A percentile compares a stretch with the other conserved stretches of the same genome.
Conservation (phyloP, 2,329 filamentous ascomycete genomes). For the Boeremia exigua region DNA sequence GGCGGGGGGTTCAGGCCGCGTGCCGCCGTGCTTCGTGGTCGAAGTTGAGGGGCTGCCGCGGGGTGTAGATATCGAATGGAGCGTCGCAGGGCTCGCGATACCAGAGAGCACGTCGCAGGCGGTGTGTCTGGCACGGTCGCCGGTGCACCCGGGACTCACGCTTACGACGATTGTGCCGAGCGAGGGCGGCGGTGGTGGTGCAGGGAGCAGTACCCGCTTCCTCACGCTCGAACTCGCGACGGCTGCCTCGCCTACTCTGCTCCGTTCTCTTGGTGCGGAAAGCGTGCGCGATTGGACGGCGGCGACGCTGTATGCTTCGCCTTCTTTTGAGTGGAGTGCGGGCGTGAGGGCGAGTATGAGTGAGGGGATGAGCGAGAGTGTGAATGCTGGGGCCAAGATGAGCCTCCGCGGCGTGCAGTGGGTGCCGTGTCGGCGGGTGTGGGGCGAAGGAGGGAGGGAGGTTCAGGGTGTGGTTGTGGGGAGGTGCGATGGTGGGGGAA, state of each 20-base stretch:
- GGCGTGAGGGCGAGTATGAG: neutral
- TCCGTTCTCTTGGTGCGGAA: constrained; percentile 8
- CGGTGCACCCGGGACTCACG: neutral
- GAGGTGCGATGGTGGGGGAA: constrained; percentile 22
- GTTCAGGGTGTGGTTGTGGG: constrained; percentile 35
- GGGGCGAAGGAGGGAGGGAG: constrained; percentile 34
- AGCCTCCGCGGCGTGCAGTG: constrained; percentile 30
- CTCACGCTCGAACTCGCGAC: constrained; percentile 21
- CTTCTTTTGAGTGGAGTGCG: constrained; percentile 6
- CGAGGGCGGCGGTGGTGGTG: too few relatives aligned
- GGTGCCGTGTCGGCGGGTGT: constrained; percentile 42
- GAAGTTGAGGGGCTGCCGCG: constrained; percentile 81
- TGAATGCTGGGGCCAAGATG: neutral
- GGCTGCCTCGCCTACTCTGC: neutral
- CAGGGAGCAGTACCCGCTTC: constrained; percentile 14
- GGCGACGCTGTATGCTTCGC: constrained; percentile 33
- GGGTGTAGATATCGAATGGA: constrained; percentile 81
- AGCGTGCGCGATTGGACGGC: constrained; percentile 19
- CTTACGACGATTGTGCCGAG: neutral
- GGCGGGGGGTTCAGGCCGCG: neutral
- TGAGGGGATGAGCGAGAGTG: too few relatives aligned
- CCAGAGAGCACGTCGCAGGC: neutral
- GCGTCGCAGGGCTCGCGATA: constrained; percentile 65
- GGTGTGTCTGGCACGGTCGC: neutral
- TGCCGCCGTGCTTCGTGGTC: constrained; percentile 72